Evolutionary conservation across 805 yeast genomes (phyloP), one percentile per base, ranked within the genome.

Genomic region (Candida gorgasii): DNA sequence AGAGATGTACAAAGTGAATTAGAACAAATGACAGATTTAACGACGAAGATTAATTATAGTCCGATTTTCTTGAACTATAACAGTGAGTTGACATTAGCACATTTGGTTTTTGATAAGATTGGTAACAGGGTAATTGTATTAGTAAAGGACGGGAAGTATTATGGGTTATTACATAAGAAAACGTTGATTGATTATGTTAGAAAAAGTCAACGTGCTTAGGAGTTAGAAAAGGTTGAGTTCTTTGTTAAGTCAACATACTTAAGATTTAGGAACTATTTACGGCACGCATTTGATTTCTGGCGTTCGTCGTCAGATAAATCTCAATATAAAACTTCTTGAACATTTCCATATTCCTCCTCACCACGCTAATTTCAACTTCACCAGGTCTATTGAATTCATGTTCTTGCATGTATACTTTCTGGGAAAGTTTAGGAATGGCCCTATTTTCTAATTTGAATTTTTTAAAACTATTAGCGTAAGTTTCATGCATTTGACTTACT

Each of bases 101-200:
- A 77, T 43, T 59, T 70, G 53, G 61, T 79, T 16, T 79, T 79
- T 54, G 72, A 76, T 33, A 71, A 74, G 49, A 59, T 79, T 24
- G 84, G 84, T 1, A 71, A 67, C 27, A 55, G 82, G 32, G 75
- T 77, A 1, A 69, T 77, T 42, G 72, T 76, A 1, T 55, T 72
- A 18, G 49, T 66, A 11, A 66, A 66, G 38, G 64, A 72, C 22
- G 82, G 81, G 9, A 56, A 61, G 40, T 78, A 68, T 52, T 66
- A 67, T 43, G 82, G 82, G 1, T 65, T 78, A 4, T 56, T 79
- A 44, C 81, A 79, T 51, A 76, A 75, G 55, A 78, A 79, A 55
- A 65, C 67, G 32, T 69, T 76, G 47, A 73, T 79, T 42, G 80
- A 76, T 42, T 74, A 53, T 48, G 55, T 63, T 41, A 49, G 67